phyloP scores from a whole-genome alignment of 257 asterid species.

The Ligustrum vulgare region DNA sequence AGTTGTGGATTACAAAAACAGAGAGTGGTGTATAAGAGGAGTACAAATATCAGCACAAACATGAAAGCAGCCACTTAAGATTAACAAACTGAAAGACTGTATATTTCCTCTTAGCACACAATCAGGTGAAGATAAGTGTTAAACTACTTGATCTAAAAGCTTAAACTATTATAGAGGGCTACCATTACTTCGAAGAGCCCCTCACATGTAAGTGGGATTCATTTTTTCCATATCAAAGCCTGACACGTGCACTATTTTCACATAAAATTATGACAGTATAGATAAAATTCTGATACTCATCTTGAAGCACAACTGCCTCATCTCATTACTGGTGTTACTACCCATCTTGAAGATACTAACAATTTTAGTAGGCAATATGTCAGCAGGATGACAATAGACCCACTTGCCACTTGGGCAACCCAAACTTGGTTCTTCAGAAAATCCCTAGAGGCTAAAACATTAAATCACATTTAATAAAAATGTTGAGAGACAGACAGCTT shows the following conservation, averaged over 20 bases:
- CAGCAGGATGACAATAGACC: neutral
- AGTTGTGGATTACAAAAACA: neutral
- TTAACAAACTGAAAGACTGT: neutral
- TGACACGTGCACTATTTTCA: neutral
- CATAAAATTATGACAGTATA: neutral
- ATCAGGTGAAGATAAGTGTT: neutral
- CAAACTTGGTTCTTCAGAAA: neutral
- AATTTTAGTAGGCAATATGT: neutral
- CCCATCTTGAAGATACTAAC: neutral
- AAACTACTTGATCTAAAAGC: neutral
- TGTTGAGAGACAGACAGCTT: neutral
- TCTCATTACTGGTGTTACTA: neutral
- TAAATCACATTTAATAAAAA: neutral
- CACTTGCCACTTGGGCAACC: neutral
- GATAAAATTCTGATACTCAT: neutral
- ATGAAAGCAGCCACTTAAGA: slow-evolving; percentile 1
- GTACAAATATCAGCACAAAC: neutral
- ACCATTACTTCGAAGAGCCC: neutral
- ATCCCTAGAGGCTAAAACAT: neutral
- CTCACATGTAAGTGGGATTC: neutral
- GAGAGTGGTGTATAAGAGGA: slow-evolving; percentile 21
- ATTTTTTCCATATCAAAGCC: neutral
- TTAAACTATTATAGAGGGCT: neutral
- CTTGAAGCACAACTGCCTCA: neutral
- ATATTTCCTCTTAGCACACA: neutral